phyloP scores from a whole-genome alignment of 129 eudicot species.

The Artemisia argyi region DNA sequence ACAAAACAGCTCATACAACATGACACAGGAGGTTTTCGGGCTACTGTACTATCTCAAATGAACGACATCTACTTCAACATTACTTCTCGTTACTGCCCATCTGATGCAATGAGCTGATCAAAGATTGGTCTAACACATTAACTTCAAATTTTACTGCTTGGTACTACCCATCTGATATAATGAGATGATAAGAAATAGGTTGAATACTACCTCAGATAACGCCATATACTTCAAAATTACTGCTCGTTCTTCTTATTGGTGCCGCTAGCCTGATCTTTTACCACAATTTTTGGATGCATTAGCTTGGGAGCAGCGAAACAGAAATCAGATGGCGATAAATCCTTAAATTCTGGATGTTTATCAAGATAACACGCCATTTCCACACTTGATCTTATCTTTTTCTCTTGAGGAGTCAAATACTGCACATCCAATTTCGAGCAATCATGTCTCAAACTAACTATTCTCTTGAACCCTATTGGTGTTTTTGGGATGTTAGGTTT shows the following conservation, averaged over 20 bases:
- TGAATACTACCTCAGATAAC: neutral
- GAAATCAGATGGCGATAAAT: slow-evolving; percentile 10
- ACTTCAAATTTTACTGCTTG: too few relatives aligned
- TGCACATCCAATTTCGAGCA: slow-evolving; percentile 1
- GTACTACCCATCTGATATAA: neutral
- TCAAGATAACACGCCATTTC: slow-evolving; percentile 4
- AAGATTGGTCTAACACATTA: too few relatives aligned
- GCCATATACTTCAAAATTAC: too few relatives aligned
- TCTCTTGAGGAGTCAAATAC: slow-evolving; percentile 7
- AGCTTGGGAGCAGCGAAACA: neutral
- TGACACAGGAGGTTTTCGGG: neutral
- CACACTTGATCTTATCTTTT: neutral
- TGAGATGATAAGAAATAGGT: neutral
- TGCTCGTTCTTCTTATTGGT: neutral
- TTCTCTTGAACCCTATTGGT: slow-evolving; percentile 11
- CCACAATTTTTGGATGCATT: slow-evolving; percentile 1
- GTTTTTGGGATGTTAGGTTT: slow-evolving; percentile 11
- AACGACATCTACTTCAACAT: too few relatives aligned
- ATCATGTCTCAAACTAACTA: neutral
- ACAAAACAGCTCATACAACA: neutral
- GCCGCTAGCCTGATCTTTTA: neutral
- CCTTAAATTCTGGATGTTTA: neutral
- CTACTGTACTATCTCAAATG: neutral
- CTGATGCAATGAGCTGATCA: too few relatives aligned
- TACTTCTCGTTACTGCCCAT: too few relatives aligned